phyloP scores from a whole-genome alignment of 495 filamentous ascomycete genomes.

The Penicillium coprophilum region DNA sequence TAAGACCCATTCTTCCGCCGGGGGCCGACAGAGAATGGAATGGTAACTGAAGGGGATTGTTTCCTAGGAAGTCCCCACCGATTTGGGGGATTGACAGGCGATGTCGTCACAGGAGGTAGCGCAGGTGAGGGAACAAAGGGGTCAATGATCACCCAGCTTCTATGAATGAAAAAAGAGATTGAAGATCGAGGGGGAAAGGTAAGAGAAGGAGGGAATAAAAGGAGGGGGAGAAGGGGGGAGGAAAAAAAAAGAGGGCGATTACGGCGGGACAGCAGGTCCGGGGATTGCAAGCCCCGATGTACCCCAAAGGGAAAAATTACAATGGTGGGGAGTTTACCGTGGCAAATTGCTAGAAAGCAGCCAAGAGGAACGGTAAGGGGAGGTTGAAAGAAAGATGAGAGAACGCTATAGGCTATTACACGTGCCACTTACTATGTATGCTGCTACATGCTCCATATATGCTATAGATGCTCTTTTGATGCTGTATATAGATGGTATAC shows the following conservation, averaged over 20 bases:
- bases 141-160: slow-evolving; percentile 30
- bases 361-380: slow-evolving; percentile 4
- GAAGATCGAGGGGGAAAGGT: slow-evolving; percentile 20
- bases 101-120: slow-evolving; percentile 39
- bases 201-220: slow-evolving; percentile 30
- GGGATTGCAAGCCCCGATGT: slow-evolving; percentile 28
- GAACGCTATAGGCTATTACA: too few relatives aligned
- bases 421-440: too few relatives aligned
- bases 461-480: too few relatives aligned
- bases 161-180: slow-evolving; percentile 28
- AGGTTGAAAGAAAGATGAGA: background rate
- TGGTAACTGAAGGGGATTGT: slow-evolving; percentile 13
- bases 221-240: slow-evolving; percentile 22
- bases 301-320: slow-evolving; percentile 29
- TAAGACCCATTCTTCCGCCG: slow-evolving; percentile 66
- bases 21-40: slow-evolving; percentile 48
- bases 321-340: slow-evolving; percentile 31
- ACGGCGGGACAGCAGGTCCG: slow-evolving; percentile 35
- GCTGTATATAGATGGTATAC: too few relatives aligned
- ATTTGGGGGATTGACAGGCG: slow-evolving; percentile 15
- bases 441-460: background rate
- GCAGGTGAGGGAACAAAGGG: slow-evolving; percentile 21
- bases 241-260: slow-evolving; percentile 29
- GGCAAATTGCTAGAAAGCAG: slow-evolving; percentile 31
- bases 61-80: slow-evolving; percentile 23